These are phyloP conservation scores for Sporothrix luriei DNA, from an alignment of 2,329 filamentous ascomycete genomes.

Conservation along the genomic window DNA sequence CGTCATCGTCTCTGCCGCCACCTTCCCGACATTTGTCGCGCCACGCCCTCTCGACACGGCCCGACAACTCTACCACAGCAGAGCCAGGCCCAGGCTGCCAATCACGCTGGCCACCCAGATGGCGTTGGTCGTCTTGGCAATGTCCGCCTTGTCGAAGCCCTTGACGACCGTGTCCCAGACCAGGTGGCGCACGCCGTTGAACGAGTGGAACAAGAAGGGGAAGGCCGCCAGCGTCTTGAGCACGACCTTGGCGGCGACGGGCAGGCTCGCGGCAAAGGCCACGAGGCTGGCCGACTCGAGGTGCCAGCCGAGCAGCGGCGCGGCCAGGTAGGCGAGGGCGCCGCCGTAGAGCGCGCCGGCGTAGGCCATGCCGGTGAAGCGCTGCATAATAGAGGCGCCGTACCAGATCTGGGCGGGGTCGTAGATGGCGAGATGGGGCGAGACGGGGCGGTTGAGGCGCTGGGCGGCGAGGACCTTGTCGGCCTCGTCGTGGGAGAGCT, in stretches of 20 bases:
- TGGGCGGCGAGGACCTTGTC: constrained; percentile 74
- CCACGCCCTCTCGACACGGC: no score
- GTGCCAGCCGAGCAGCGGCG: constrained; percentile 70
- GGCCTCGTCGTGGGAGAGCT: constrained; percentile 57
- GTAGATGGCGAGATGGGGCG: constrained; percentile 87
- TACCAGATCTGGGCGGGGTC: constrained; percentile 83
- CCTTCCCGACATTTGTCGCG: background rate
- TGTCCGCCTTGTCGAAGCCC: constrained; percentile 54
- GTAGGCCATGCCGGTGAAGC: constrained; percentile 76
- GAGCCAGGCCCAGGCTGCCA: constrained; percentile 51
- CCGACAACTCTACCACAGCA: constrained; percentile 42
- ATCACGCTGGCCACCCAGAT: constrained; percentile 54
- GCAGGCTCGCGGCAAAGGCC: constrained; percentile 61
- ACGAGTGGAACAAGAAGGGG: constrained; percentile 61
- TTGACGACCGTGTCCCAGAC: constrained; percentile 53
- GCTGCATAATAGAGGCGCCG: constrained; percentile 70
- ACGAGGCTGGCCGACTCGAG: constrained; percentile 62
- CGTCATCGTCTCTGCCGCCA: background rate
- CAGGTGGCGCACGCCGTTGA: constrained; percentile 60
- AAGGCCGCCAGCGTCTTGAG: constrained; percentile 60
- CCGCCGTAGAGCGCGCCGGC: constrained; percentile 78
- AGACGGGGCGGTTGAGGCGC: constrained; percentile 77
- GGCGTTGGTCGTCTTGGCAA: constrained; percentile 51
- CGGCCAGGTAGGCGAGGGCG: constrained; percentile 76
- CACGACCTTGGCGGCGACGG: constrained; percentile 60